phyloP scores from a whole-genome alignment of 768 basidiomycete genomes.

The Lactarius psammicola region DNA sequence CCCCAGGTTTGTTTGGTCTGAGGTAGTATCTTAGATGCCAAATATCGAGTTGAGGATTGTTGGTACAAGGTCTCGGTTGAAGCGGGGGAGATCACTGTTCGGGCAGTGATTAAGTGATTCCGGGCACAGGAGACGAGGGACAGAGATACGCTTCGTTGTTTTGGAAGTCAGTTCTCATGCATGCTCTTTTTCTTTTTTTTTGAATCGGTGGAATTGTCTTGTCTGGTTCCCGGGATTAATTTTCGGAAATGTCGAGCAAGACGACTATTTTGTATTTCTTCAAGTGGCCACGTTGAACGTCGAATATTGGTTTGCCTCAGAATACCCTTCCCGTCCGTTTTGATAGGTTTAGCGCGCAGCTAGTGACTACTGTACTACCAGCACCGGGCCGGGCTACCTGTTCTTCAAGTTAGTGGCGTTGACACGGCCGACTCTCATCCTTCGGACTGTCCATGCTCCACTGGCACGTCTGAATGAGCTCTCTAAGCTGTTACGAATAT shows the following conservation, averaged over 20 bases:
- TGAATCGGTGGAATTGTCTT: not conserved
- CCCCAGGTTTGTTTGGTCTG: not conserved
- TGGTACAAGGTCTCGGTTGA: slow-evolving; percentile 18
- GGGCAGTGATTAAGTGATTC: slow-evolving; percentile 7
- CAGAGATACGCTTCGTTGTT: not conserved
- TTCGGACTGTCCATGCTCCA: not conserved
- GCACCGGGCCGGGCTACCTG: slow-evolving; percentile 27
- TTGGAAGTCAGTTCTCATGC: slow-evolving; percentile 8
- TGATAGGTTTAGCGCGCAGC: not conserved
- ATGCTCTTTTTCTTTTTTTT: not conserved
- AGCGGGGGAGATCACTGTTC: slow-evolving; percentile 3
- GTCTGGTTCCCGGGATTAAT: slow-evolving; percentile 7
- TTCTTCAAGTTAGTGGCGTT: slow-evolving; percentile 30
- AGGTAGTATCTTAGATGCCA: not conserved
- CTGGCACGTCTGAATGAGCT: too few species aligned
- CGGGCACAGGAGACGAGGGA: not conserved
- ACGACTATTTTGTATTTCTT: slow-evolving; percentile 26
- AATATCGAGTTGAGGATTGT: slow-evolving; percentile 11
- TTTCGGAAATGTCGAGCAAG: slow-evolving; percentile 25
- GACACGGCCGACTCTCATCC: slow-evolving; percentile 28
- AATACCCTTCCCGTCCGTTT: not conserved
- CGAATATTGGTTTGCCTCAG: slow-evolving; percentile 19
- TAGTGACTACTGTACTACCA: too few species aligned
- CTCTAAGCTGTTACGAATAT: slow-evolving; percentile 22
- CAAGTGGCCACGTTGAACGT: slow-evolving; percentile 24